Percentiles rank a stretch among this genome's conserved stretches.
Evolutionary conservation across 768 basidiomycete species (phyloP).

Genomic region (Cystobasidium tubakii): DNA sequence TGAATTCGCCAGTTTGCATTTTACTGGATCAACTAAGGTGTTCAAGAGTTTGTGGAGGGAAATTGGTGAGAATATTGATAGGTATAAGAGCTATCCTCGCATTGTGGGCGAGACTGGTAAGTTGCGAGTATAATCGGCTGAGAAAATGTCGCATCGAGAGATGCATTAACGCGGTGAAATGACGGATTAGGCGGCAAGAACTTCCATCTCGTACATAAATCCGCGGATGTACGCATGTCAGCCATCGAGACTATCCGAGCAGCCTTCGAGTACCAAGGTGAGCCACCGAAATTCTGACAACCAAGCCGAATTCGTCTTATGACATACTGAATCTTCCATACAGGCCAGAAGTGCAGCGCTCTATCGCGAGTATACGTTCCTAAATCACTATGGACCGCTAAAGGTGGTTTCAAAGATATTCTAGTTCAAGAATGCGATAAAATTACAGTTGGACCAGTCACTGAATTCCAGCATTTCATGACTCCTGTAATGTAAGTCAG

Average conservation of each 20-base stretch:
- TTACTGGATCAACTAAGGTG: constrained; percentile 89
- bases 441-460: constrained; percentile 74
- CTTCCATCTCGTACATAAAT: constrained; percentile 85
- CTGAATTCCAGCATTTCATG: constrained; percentile 78
- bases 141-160: no score
- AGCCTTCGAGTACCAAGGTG: constrained; percentile 93
- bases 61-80: constrained; percentile 79
- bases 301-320: neutral
- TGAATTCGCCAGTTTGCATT: constrained; percentile 81
- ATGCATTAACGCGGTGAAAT: no score
- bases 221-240: constrained; percentile 82
- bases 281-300: constrained; percentile 30
- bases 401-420: constrained; percentile 71
- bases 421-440: constrained; percentile 68
- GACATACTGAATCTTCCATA: constrained; percentile 5
- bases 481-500: constrained; percentile 83
- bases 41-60: constrained; percentile 97
- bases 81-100: constrained; percentile 80
- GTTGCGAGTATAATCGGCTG: neutral
- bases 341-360: constrained; percentile 95
- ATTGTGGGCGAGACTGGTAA: constrained; percentile 82
- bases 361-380: constrained; percentile 86
- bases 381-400: constrained; percentile 66
- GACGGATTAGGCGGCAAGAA: constrained; percentile 96
- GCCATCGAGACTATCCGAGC: constrained; percentile 78